Evolutionary conservation across 352 stramenopile genomes (phyloP), one percentile per base, ranked within the genome.

Genomic region (Poterioochromonas sp.): DNA sequence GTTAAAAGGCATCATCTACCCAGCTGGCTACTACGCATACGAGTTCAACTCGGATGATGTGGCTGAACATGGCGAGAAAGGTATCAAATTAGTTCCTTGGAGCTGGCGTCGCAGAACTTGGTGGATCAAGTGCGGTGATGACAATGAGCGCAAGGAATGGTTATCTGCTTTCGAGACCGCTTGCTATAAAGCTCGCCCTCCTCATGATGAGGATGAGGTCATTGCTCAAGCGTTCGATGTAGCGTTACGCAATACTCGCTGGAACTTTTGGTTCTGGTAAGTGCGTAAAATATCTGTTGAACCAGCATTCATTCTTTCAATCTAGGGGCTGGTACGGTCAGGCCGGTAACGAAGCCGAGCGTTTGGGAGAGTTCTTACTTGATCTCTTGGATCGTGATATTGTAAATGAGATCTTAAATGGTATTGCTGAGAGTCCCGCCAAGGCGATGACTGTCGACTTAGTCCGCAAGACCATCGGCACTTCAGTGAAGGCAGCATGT

Each of bases 41-140:
- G 35, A 76, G 18, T 76, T 76, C 49, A 64, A 76, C 32, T 64
- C 37, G 8, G 69, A 76, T 29, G 69, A 76, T 8, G 32, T 68
- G 1, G 40, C 39, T 63, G 69, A 76, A 3, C 11, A 65, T 35
- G 69, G 69, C 12, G 69, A 76, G 39, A 11, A 0, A 11, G 71
- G 71, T 37, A 78, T 78, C 39, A 63, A 65, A 18, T 35, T 78
- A 35, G 71, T 78, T 29, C 71, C 71, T 51, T 78, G 35, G 35
- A 26, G 2, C 29, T 63, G 26, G 1, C 41, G 71, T 34, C 41
- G 71, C 3, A 3, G 71, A 3, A 78, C 71, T 34, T 78, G 47
- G 41, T 78, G 47, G 2, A 78, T 78, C 43, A 78, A 78, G 47
- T 78, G 41, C 39, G 44, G 1, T 22, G 47, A 63, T 39, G 71